phyloP scores from a whole-genome alignment of 805 yeast species.

The Candida ipomoeae region DNA sequence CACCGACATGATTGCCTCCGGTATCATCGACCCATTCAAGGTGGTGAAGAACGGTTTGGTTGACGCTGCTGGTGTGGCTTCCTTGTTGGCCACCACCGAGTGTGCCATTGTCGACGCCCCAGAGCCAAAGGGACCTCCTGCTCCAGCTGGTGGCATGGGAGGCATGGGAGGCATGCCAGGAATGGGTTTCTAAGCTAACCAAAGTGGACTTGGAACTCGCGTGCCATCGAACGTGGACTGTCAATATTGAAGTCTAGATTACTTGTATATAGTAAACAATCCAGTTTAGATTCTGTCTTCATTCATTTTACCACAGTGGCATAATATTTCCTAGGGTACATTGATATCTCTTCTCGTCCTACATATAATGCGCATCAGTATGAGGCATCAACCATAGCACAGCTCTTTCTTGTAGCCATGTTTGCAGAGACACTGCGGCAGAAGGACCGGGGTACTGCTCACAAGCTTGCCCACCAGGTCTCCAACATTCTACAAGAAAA shows the following conservation, averaged over 20 bases:
- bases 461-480: neutral
- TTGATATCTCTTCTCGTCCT: neutral
- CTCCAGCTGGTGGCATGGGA: slow-evolving; percentile 49
- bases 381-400: neutral
- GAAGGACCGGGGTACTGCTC: neutral
- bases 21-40: slow-evolving; percentile 98
- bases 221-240: neutral
- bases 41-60: slow-evolving; percentile 94
- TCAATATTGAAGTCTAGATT: neutral
- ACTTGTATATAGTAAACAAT: slow-evolving; percentile 8
- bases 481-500: neutral
- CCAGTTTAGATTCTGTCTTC: neutral
- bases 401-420: neutral
- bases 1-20: slow-evolving; percentile 93
- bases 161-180: slow-evolving; percentile 25
- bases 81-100: slow-evolving; percentile 95
- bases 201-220: neutral
- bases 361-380: neutral
- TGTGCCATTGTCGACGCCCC: slow-evolving; percentile 97
- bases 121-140: slow-evolving; percentile 57
- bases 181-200: slow-evolving; percentile 28
- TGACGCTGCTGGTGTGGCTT: slow-evolving; percentile 97
- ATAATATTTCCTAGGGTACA: neutral
- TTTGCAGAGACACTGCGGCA: slow-evolving; percentile 5
- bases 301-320: neutral